These are phyloP conservation scores for Arachis stenosperma DNA, from an alignment of 306 rosid genomes.

Conservation along the genomic window DNA sequence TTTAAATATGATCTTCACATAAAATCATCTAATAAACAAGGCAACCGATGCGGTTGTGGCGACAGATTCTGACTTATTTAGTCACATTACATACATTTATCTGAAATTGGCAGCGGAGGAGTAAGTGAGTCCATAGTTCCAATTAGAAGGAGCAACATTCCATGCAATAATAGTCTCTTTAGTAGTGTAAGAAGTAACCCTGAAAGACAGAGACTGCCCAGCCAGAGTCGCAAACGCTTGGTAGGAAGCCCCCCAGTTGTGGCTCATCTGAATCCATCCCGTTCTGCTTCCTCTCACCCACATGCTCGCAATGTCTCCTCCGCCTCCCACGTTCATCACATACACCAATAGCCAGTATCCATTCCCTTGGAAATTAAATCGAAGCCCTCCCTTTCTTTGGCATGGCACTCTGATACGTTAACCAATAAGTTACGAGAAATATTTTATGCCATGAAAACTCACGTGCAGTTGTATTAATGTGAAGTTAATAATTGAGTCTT, in stretches of 20 bases:
- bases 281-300: conserved; percentile 82
- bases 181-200: conserved; percentile 70
- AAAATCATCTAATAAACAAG: too few species aligned
- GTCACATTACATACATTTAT: conserved; percentile 26
- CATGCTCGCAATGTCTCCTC: conserved; percentile 75
- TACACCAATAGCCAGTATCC: conserved; percentile 94
- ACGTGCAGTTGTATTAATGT: too few species aligned
- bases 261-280: conserved; percentile 88
- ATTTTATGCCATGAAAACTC: too few species aligned
- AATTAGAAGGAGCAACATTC: conserved; percentile 76
- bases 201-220: conserved; percentile 85
- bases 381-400: conserved; percentile 58
- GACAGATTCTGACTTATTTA: too few species aligned
- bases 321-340: conserved; percentile 94
- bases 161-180: conserved; percentile 61
- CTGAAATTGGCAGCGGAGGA: conserved; percentile 59
- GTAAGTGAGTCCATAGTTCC: conserved; percentile 69
- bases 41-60: too few species aligned
- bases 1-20: too few species aligned
- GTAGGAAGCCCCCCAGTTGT: conserved; percentile 96
- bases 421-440: too few species aligned
- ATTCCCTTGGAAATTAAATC: conserved; percentile 83
- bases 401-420: conserved; percentile 67
- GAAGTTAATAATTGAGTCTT: too few species aligned
- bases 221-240: conserved; percentile 77